These are phyloP conservation scores for Phytophthora pisi DNA, from an alignment of 352 stramenopile species.

Conservation along the genomic window DNA sequence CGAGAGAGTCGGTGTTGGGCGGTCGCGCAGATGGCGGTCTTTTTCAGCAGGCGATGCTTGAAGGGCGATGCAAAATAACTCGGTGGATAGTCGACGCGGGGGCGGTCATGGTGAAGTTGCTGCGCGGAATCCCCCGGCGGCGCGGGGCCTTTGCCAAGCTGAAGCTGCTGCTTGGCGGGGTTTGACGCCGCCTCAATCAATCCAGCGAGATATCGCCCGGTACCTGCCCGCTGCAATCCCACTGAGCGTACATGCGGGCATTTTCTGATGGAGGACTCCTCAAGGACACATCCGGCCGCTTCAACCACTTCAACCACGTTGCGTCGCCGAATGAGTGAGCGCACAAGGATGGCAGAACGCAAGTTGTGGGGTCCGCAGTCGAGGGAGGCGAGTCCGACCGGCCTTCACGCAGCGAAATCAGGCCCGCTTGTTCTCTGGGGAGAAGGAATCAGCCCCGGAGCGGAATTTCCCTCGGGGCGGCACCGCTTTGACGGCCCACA, in stretches of 20 bases:
- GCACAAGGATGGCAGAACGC: background rate
- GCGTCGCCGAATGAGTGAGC: background rate
- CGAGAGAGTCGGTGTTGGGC: slow-evolving; percentile 26
- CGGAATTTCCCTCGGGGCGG: background rate
- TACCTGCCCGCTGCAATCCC: background rate
- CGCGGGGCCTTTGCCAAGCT: slow-evolving; percentile 12
- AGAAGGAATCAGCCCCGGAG: slow-evolving; percentile 1
- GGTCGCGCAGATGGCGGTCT: slow-evolving; percentile 18
- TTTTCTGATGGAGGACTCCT: slow-evolving; percentile 15
- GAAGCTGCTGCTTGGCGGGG: slow-evolving; percentile 22
- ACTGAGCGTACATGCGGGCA: slow-evolving; percentile 2
- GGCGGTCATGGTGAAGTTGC: slow-evolving; percentile 3
- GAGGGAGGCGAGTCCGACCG: background rate
- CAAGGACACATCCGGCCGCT: slow-evolving; percentile 19
- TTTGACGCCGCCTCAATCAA: slow-evolving; percentile 31
- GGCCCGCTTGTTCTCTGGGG: background rate
- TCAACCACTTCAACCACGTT: slow-evolving; percentile 20
- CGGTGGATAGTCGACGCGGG: slow-evolving; percentile 15
- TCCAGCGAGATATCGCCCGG: slow-evolving; percentile 6
- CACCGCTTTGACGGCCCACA: background rate
- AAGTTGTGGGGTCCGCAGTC: background rate
- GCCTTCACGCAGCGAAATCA: slow-evolving; percentile 3
- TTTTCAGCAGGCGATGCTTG: slow-evolving; percentile 31
- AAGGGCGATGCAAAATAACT: slow-evolving; percentile 13
- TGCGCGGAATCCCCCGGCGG: background rate